A percentile compares a stretch with the other conserved stretches of the same genome.
These are phyloP conservation scores for Oryza coarctata DNA, from an alignment of 176 grass and related monocot species.

Conservation along the genomic window DNA sequence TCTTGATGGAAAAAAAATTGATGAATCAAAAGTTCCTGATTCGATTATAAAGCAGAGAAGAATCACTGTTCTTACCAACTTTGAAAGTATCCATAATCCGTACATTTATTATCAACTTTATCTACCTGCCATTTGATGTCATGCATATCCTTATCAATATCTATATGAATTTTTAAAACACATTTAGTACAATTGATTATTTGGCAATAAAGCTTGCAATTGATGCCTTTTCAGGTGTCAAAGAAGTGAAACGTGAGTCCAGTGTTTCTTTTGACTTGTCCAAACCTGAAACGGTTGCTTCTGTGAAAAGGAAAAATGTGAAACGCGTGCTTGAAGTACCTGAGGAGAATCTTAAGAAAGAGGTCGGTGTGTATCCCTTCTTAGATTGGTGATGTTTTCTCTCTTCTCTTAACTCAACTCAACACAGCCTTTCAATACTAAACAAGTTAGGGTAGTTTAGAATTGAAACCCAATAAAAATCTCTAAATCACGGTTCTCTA, in stretches of 20 bases:
- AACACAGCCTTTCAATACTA: too few species aligned
- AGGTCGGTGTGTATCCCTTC: background rate
- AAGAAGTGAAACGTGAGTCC: conserved; percentile 34
- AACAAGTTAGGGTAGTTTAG: too few species aligned
- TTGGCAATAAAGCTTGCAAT: background rate
- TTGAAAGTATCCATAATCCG: background rate
- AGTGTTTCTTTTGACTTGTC: conserved; percentile 18
- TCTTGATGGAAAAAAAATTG: background rate
- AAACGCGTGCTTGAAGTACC: conserved; percentile 38
- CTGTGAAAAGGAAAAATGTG: conserved; percentile 46
- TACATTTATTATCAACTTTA: background rate
- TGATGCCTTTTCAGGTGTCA: conserved; percentile 37
- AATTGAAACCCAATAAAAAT: too few species aligned
- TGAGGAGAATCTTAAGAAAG: conserved; percentile 25
- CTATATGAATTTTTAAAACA: background rate
- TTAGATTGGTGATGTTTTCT: background rate
- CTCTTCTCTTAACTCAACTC: too few species aligned
- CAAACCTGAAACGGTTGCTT: conserved; percentile 3
- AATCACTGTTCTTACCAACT: background rate
- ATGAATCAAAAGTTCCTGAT: background rate
- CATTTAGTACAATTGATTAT: background rate
- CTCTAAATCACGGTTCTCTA: too few species aligned
- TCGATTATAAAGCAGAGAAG: background rate
- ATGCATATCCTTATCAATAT: background rate
- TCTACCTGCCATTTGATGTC: background rate